Evolutionary conservation across 345 rosid species (phyloP).

Genomic region (Eucalyptus urophylla): DNA sequence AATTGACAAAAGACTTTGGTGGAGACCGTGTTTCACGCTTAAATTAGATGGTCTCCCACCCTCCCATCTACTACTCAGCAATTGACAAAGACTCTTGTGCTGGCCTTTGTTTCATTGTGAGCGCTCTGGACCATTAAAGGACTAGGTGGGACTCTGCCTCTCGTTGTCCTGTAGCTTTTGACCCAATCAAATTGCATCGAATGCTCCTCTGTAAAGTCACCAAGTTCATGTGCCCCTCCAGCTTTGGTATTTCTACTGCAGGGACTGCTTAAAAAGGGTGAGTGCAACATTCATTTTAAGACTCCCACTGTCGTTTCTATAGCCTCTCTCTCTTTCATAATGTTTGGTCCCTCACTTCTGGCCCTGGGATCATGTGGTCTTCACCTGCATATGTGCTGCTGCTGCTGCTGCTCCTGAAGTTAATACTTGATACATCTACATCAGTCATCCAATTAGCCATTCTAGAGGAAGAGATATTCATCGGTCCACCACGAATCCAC

Average conservation of each 20-base stretch:
- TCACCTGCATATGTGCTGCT: background rate
- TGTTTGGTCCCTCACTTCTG: background rate
- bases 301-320: background rate
- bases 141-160: background rate
- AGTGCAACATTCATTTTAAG: background rate
- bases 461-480: background rate
- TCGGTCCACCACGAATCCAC: background rate
- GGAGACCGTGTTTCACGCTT: background rate
- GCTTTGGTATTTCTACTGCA: background rate
- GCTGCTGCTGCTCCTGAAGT: background rate
- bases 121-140: background rate
- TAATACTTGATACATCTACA: background rate
- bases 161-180: background rate
- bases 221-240: constrained; percentile 1
- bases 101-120: background rate
- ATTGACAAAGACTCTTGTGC: background rate
- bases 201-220: constrained; percentile 6
- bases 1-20: background rate
- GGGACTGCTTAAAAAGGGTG: background rate
- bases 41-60: background rate
- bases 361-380: background rate
- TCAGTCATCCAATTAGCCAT: background rate
- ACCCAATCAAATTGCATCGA: background rate
- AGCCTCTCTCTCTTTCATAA: background rate
- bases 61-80: background rate